These are phyloP conservation scores for Chlorella sp. DNA, from an alignment of 139 green algal genomes.

Conservation along the genomic window DNA sequence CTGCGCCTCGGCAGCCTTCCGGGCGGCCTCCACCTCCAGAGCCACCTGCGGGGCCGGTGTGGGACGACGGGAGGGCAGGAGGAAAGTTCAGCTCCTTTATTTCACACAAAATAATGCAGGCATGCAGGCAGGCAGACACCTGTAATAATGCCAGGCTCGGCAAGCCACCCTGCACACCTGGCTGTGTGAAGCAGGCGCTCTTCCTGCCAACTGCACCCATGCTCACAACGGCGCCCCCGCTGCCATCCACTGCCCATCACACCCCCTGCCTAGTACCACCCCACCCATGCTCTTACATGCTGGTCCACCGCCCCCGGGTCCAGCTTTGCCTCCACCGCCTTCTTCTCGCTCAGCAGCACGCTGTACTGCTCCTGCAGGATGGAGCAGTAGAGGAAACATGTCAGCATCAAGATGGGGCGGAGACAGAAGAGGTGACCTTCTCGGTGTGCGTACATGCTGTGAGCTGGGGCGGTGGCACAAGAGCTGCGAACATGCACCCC, in stretches of 20 bases:
- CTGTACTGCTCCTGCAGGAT: slow-evolving; percentile 5
- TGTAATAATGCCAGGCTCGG: background rate
- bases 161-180: background rate
- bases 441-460: no score
- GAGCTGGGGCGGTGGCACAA: background rate
- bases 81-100: no score
- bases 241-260: background rate
- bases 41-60: background rate
- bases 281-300: slow-evolving; percentile 1
- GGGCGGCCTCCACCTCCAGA: slow-evolving; percentile 2
- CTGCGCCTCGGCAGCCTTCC: slow-evolving; percentile 34
- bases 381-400: background rate
- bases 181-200: background rate
- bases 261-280: background rate
- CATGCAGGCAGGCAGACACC: no score
- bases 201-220: background rate
- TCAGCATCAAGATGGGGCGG: background rate
- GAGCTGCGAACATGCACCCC: background rate
- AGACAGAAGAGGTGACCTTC: no score
- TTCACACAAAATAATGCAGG: no score
- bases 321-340: slow-evolving; percentile 36
- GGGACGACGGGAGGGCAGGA: background rate
- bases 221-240: background rate
- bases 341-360: slow-evolving; percentile 33
- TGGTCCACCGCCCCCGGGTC: slow-evolving; percentile 28